Evolutionary conservation across 2,329 filamentous ascomycete genomes (phyloP).

Genomic region (Exophiala phaeomuriformis): DNA sequence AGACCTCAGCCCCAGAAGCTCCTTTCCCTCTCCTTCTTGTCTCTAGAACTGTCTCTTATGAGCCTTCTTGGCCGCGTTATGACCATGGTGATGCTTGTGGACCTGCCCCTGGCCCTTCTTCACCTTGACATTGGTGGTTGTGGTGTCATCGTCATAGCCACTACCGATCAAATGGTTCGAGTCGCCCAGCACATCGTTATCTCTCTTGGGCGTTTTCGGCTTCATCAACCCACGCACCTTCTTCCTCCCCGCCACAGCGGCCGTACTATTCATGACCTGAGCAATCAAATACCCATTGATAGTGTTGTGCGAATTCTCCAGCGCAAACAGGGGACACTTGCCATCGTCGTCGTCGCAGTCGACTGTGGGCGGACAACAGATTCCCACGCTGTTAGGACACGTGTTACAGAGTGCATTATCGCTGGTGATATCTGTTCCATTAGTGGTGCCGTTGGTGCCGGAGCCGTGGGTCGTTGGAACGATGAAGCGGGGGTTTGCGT

Average conservation of each 20-base stretch:
- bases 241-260: constrained; percentile 16
- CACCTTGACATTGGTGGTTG: neutral
- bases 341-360: constrained; percentile 16
- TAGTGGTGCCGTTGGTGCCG: neutral
- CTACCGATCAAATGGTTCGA: too few species aligned
- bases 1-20: neutral
- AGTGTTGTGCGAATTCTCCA: constrained; percentile 16
- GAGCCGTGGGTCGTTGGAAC: neutral
- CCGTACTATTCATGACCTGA: constrained; percentile 21
- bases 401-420: constrained; percentile 18
- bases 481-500: neutral
- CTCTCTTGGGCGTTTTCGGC: neutral
- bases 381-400: constrained; percentile 18
- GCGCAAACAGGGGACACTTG: constrained; percentile 18
- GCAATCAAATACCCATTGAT: constrained; percentile 22
- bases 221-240: constrained; percentile 15
- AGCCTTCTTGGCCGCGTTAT: constrained; percentile 6
- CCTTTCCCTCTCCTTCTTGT: neutral
- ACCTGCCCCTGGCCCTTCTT: neutral
- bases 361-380: constrained; percentile 23
- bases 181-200: too few species aligned
- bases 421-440: neutral
- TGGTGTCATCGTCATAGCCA: too few species aligned
- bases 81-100: neutral
- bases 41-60: constrained; percentile 11